A percentile compares a stretch with the other conserved stretches of the same genome.
Conservation (phyloP, 225 moss, liverwort and hornwort genomes). For the Marchantia polymorpha region DNA sequence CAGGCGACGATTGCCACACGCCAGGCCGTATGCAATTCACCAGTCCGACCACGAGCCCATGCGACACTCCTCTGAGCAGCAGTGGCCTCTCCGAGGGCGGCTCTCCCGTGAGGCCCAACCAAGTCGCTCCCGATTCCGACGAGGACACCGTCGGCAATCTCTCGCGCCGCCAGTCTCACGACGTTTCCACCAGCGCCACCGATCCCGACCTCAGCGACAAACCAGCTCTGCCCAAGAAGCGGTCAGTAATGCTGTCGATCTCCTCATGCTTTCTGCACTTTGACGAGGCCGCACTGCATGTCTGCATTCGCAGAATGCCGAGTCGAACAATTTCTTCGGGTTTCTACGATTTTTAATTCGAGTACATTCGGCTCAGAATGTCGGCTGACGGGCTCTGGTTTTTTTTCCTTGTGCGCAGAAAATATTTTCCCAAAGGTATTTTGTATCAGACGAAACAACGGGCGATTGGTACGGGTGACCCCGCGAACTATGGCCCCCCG, state of each 20-base stretch:
- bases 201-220: slow-evolving; percentile 26
- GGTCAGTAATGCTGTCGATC: slow-evolving; percentile 1
- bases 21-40: slow-evolving; percentile 9
- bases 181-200: slow-evolving; percentile 20
- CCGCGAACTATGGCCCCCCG: slow-evolving; percentile 47
- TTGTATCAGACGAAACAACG: slow-evolving; percentile 31
- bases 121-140: slow-evolving; percentile 26
- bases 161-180: slow-evolving; percentile 20
- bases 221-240: slow-evolving; percentile 27
- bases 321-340: not conserved
- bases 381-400: not conserved
- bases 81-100: slow-evolving; percentile 36
- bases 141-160: slow-evolving; percentile 22
- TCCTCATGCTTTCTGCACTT: too few species aligned
- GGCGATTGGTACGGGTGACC: slow-evolving; percentile 33
- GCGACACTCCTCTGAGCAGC: slow-evolving; percentile 31
- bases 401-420: slow-evolving; percentile 29
- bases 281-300: not conserved
- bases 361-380: not conserved
- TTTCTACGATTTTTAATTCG: not conserved
- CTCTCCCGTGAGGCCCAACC: slow-evolving; percentile 26
- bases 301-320: not conserved
- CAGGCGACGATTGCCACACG: slow-evolving; percentile 8
- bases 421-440: slow-evolving; percentile 52
- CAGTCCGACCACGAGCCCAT: slow-evolving; percentile 30